These are phyloP conservation scores for Hippophae tibetana DNA, from an alignment of 306 rosid genomes.

Conservation along the genomic window DNA sequence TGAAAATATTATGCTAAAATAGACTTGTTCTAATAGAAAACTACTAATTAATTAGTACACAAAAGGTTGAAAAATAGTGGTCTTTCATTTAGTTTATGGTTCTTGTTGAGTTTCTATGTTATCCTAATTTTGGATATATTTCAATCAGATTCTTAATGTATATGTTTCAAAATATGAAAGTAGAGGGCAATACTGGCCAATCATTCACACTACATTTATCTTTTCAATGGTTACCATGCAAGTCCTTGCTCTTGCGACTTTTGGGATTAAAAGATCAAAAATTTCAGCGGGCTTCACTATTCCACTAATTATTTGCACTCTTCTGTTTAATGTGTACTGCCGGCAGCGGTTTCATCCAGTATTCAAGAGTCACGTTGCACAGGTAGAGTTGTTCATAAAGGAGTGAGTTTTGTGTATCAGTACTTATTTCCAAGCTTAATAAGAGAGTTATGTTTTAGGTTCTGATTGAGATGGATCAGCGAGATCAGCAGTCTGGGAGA, in stretches of 20 bases:
- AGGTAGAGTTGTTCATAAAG: conserved; percentile 34
- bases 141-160: conserved; percentile 71
- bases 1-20: no score
- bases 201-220: conserved; percentile 58
- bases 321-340: conserved; percentile 71
- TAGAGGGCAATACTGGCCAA: conserved; percentile 79
- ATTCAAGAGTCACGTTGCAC: conserved; percentile 48
- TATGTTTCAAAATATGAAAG: conserved; percentile 55
- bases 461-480: conserved; percentile 71
- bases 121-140: neutral
- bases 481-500: conserved; percentile 51
- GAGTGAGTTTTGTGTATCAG: neutral
- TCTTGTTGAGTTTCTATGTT: no score
- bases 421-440: conserved; percentile 11
- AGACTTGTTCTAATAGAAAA: no score
- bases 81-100: neutral
- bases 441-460: conserved; percentile 28
- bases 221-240: conserved; percentile 63
- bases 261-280: conserved; percentile 60
- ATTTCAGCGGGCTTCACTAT: conserved; percentile 70
- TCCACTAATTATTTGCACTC: conserved; percentile 58
- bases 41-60: no score
- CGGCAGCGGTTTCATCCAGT: conserved; percentile 72
- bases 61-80: neutral
- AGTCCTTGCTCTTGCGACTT: conserved; percentile 77